Conservation (phyloP, 495 filamentous ascomycete genomes). For the Terfezia claveryi region DNA sequence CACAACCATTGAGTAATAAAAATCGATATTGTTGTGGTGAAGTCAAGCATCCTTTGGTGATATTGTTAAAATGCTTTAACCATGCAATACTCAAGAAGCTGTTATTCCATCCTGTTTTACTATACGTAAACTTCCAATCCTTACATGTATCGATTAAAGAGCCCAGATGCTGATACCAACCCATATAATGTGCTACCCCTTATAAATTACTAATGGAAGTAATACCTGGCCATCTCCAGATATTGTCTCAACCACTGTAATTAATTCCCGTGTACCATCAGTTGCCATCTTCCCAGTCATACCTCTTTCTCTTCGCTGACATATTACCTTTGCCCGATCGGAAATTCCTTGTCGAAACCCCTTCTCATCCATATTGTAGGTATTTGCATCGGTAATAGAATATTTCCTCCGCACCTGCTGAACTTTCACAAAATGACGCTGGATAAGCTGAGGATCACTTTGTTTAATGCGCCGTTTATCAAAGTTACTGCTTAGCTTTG, state of each 20-base stretch:
- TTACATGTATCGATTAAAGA: not conserved
- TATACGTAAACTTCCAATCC: slow-evolving; percentile 3
- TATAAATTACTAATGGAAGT: not conserved
- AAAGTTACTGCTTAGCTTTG: not conserved
- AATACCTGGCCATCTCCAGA: not conserved
- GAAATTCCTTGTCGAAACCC: not conserved
- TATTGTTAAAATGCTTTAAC: slow-evolving; percentile 11
- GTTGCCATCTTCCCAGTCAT: not conserved
- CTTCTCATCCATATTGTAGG: not conserved
- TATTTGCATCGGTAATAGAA: not conserved
- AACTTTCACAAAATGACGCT: not conserved
- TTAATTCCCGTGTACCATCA: not conserved
- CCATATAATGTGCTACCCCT: not conserved
- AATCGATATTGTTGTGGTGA: not conserved
- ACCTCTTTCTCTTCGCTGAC: not conserved
- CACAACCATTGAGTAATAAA: slow-evolving; percentile 5
- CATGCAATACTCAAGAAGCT: slow-evolving; percentile 10
- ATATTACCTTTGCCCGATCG: not conserved
- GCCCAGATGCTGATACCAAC: not conserved
- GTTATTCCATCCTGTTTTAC: slow-evolving; percentile 13
- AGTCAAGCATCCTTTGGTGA: no score
- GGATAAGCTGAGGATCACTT: not conserved
- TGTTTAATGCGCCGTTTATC: not conserved
- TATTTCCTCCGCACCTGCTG: not conserved
- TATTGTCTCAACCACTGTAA: not conserved